These are phyloP conservation scores for Phytopythium montanum DNA, from an alignment of 352 stramenopile genomes.

Conservation along the genomic window DNA sequence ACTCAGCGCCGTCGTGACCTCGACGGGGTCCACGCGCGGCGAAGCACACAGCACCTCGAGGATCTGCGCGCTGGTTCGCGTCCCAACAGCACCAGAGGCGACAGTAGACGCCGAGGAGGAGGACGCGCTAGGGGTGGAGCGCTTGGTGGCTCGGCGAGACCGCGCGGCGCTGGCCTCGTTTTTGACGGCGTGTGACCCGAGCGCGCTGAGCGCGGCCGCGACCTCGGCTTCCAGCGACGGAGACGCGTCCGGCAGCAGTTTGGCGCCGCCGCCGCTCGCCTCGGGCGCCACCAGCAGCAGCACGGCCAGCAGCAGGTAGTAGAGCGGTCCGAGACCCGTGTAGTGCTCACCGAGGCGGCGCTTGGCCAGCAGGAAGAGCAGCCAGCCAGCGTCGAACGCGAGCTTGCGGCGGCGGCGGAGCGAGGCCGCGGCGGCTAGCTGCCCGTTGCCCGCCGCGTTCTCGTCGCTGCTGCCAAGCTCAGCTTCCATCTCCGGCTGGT, in stretches of 20 bases:
- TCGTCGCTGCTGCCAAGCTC: slow-evolving; percentile 15
- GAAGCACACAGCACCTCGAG: slow-evolving; percentile 42
- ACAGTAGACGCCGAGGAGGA: not conserved
- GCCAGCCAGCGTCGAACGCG: slow-evolving; percentile 67
- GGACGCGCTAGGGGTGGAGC: not conserved
- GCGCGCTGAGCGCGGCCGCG: slow-evolving; percentile 66
- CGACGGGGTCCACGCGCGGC: slow-evolving; percentile 38
- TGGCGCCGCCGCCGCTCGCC: not conserved
- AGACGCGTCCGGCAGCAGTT: slow-evolving; percentile 15
- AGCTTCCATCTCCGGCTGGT: slow-evolving; percentile 13
- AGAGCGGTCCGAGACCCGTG: slow-evolving; percentile 63
- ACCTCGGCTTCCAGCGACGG: slow-evolving; percentile 76
- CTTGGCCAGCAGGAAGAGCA: slow-evolving; percentile 68
- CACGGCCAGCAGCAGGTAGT: slow-evolving; percentile 71
- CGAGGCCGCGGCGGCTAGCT: slow-evolving; percentile 7
- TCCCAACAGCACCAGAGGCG: no score
- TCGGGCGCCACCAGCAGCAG: slow-evolving; percentile 55
- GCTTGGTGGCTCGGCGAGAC: not conserved
- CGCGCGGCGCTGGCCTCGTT: not conserved
- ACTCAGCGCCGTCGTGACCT: slow-evolving; percentile 37
- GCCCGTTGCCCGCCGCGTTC: slow-evolving; percentile 12
- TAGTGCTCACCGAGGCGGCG: slow-evolving; percentile 37
- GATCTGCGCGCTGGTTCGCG: slow-evolving; percentile 23
- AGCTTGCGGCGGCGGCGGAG: slow-evolving; percentile 17
- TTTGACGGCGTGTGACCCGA: slow-evolving; percentile 27